Conservation (phyloP, 257 asterid genomes). For the Solanum infundibuliforme region DNA sequence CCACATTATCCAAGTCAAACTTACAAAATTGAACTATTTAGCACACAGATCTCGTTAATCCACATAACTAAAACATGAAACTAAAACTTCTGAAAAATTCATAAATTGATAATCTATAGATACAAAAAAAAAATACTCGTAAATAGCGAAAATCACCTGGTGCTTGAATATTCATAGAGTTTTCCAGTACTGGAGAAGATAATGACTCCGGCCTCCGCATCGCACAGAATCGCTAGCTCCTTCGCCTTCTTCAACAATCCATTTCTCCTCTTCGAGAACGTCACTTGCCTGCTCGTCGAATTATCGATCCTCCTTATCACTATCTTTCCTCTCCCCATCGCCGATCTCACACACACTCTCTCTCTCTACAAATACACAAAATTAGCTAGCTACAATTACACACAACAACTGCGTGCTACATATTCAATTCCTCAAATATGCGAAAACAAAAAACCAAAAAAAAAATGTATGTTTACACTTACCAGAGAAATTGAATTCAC, state of each 20-base stretch:
- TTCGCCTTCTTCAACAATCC: conserved; percentile 34
- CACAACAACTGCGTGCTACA: not conserved
- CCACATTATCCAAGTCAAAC: not conserved
- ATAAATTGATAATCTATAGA: not conserved
- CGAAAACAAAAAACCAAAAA: not conserved
- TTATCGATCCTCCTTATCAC: conserved; percentile 38
- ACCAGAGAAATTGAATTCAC: not conserved
- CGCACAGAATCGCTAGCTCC: conserved; percentile 31
- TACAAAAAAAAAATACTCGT: not conserved
- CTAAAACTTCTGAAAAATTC: not conserved
- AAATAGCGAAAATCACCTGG: conserved; percentile 24
- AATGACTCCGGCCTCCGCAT: conserved; percentile 36
- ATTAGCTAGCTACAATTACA: not conserved
- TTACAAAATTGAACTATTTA: not conserved
- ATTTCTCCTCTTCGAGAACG: conserved; percentile 33
- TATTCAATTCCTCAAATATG: not conserved
- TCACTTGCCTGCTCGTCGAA: conserved; percentile 39
- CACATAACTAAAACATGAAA: not conserved
- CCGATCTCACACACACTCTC: not conserved
- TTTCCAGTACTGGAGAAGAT: conserved; percentile 36
- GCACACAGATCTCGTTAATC: not conserved
- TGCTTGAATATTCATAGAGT: conserved; percentile 26
- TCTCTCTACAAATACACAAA: not conserved
- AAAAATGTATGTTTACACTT: not conserved
- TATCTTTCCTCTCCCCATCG: conserved; percentile 39